These are phyloP conservation scores for Stevia rebaudiana DNA, from an alignment of 140 eudicot species.

Conservation along the genomic window DNA sequence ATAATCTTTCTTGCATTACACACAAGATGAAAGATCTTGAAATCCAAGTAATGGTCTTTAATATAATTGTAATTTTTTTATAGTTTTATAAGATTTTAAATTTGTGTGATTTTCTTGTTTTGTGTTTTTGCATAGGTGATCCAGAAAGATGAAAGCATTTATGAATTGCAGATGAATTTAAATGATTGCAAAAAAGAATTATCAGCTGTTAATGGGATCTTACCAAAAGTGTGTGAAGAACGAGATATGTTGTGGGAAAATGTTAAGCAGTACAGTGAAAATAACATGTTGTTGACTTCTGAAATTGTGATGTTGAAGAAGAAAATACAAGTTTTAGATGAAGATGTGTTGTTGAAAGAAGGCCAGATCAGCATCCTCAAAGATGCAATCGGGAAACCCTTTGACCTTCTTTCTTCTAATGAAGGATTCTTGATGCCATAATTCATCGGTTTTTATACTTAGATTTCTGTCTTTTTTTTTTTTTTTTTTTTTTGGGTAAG, in stretches of 20 bases:
- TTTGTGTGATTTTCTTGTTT: background rate
- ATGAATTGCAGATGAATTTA: slow-evolving; percentile 58
- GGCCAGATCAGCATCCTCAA: slow-evolving; percentile 86
- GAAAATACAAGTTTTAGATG: slow-evolving; percentile 75
- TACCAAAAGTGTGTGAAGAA: slow-evolving; percentile 79
- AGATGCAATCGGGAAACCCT: slow-evolving; percentile 71
- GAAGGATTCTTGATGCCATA: slow-evolving; percentile 36
- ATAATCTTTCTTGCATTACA: slow-evolving; percentile 56
- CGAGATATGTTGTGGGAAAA: slow-evolving; percentile 91
- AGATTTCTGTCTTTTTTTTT: slow-evolving; percentile 10
- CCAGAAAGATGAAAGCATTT: slow-evolving; percentile 72
- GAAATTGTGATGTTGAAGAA: slow-evolving; percentile 64
- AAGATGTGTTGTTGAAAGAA: slow-evolving; percentile 83
- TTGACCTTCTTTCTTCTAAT: slow-evolving; percentile 50
- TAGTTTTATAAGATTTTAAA: background rate
- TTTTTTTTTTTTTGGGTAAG: background rate
- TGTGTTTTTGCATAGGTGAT: slow-evolving; percentile 42
- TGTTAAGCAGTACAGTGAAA: slow-evolving; percentile 70
- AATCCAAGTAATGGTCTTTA: slow-evolving; percentile 52
- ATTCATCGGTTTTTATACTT: slow-evolving; percentile 22
- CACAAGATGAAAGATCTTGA: slow-evolving; percentile 92
- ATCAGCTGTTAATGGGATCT: slow-evolving; percentile 46
- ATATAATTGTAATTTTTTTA: background rate
- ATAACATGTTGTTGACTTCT: slow-evolving; percentile 65
- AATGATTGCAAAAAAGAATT: slow-evolving; percentile 75